These are phyloP conservation scores for Trichosporon ovoides DNA, from an alignment of 1,284 basidiomycete species.

Conservation along the genomic window DNA sequence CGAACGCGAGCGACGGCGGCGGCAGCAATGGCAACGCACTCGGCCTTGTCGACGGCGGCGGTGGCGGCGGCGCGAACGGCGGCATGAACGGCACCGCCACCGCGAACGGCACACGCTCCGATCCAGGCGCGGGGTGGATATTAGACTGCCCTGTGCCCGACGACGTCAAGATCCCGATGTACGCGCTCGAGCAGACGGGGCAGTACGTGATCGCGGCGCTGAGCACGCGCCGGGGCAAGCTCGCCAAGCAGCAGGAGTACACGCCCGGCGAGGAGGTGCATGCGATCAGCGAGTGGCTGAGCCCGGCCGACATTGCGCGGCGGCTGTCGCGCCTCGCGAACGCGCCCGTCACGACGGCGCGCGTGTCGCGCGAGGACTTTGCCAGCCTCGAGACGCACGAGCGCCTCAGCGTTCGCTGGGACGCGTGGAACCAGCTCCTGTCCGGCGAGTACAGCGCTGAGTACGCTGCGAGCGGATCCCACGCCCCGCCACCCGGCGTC, in stretches of 20 bases:
- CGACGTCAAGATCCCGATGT: constrained; percentile 28
- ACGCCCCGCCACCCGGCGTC: constrained; percentile 15
- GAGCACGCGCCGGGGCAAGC: neutral
- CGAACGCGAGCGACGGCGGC: constrained; percentile 4
- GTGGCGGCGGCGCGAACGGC: neutral
- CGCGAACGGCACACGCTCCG: constrained; percentile 3
- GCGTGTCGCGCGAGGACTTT: constrained; percentile 26
- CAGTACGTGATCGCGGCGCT: constrained; percentile 33
- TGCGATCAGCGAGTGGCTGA: constrained; percentile 24
- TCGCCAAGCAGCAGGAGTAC: neutral
- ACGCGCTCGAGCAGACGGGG: constrained; percentile 35
- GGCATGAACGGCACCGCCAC: no score
- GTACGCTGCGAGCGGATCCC: constrained; percentile 13
- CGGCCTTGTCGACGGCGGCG: constrained; percentile 2
- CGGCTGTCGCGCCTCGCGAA: constrained; percentile 23
- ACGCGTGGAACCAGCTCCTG: constrained; percentile 22
- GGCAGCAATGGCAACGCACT: neutral
- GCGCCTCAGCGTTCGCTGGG: constrained; percentile 15
- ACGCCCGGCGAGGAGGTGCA: constrained; percentile 31
- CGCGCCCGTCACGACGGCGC: constrained; percentile 27
- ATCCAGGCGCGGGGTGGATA: constrained; percentile 6
- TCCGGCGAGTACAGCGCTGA: constrained; percentile 4
- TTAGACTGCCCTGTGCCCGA: constrained; percentile 31
- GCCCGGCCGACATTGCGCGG: constrained; percentile 26
- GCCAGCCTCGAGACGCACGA: constrained; percentile 24